These are phyloP conservation scores for Petunia hybrid DNA, from an alignment of 305 asterid genomes.

Conservation along the genomic window DNA sequence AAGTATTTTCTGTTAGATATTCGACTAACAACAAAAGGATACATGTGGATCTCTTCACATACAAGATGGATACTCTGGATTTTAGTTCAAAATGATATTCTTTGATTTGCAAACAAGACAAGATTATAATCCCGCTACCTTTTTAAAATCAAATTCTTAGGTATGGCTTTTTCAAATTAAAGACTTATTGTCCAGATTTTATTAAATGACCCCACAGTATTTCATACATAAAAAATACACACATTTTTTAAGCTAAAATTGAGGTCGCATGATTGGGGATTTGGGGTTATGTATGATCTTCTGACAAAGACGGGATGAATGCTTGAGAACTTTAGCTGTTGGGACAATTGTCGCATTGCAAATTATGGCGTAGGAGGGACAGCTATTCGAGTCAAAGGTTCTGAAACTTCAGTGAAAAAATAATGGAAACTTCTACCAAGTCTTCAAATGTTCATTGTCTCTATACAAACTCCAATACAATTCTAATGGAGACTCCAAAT, in stretches of 20 bases:
- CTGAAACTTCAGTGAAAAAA: slow-evolving; percentile 10
- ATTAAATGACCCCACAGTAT: too few species aligned
- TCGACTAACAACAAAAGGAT: background rate
- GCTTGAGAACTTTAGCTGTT: slow-evolving; percentile 29
- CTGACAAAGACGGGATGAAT: slow-evolving; percentile 25
- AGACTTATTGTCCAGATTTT: too few species aligned
- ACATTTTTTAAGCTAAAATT: background rate
- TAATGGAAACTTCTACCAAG: slow-evolving; percentile 29
- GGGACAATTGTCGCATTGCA: slow-evolving; percentile 38
- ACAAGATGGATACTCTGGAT: background rate
- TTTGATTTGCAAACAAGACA: slow-evolving; percentile 6
- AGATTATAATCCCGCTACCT: too few species aligned
- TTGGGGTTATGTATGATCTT: slow-evolving; percentile 17
- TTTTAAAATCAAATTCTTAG: too few species aligned
- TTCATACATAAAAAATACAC: background rate
- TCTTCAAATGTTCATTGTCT: slow-evolving; percentile 34
- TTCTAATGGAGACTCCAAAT: slow-evolving; percentile 28
- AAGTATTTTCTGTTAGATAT: background rate
- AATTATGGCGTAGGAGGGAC: slow-evolving; percentile 33
- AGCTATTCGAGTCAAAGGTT: slow-evolving; percentile 25
- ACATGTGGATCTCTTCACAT: background rate
- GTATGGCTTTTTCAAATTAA: too few species aligned
- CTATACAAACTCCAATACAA: slow-evolving; percentile 9
- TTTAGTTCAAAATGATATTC: background rate
- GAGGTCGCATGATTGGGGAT: background rate